phyloP scores from a whole-genome alignment of 345 rosid genomes.

The Draba incana region DNA sequence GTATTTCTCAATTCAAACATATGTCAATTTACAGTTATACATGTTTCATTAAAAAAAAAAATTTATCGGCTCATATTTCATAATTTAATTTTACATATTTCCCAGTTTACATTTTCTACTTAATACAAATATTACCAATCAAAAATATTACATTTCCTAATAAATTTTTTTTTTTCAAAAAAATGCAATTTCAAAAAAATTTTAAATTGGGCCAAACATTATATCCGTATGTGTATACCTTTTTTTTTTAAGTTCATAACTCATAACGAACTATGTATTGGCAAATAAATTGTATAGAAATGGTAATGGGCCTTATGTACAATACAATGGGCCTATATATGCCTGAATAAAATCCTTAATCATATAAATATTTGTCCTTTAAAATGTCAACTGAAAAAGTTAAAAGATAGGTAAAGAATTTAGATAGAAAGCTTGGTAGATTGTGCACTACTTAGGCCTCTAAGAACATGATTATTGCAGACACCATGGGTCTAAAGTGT shows the following conservation, averaged over 20 bases:
- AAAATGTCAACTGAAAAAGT: neutral
- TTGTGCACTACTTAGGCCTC: neutral
- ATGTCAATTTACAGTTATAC: neutral
- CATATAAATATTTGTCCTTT: neutral
- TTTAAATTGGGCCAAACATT: slow-evolving; percentile 1
- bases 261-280: neutral
- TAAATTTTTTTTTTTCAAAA: no score
- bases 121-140: neutral
- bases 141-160: neutral
- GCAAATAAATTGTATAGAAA: neutral
- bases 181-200: neutral
- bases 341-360: slow-evolving; percentile 14
- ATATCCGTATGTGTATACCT: neutral
- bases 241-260: no score
- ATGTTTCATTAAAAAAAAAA: no score
- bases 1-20: neutral
- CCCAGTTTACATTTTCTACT: neutral
- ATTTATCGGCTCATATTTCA: neutral
- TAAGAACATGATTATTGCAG: no score
- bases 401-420: neutral
- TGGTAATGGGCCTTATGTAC: slow-evolving; percentile 6
- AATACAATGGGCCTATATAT: neutral
- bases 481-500: no score
- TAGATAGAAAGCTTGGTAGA: neutral
- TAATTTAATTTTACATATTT: neutral